phyloP scores from a whole-genome alignment of 495 filamentous ascomycete genomes.

The Hyaloscypha finlandica region DNA sequence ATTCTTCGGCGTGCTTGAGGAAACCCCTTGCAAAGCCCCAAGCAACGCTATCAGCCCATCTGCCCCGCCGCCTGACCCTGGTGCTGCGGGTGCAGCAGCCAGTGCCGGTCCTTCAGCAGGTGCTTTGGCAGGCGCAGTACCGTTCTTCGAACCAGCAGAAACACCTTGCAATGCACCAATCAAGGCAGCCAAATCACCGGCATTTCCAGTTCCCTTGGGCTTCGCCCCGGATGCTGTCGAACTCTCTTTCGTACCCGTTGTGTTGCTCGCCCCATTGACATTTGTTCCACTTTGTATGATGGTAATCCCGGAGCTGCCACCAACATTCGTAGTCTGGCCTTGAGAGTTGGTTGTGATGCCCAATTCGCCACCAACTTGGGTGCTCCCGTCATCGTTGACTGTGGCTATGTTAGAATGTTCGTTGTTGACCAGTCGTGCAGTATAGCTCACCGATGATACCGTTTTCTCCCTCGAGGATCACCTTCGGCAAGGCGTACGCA shows the following conservation, averaged over 20 bases:
- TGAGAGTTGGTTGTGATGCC: conserved; percentile 4
- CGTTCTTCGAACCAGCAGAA: not conserved
- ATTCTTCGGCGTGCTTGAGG: not conserved
- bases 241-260: not conserved
- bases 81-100: too few species aligned
- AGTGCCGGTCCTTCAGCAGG: not conserved
- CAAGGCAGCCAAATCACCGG: not conserved
- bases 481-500: conserved; percentile 5
- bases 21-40: too few species aligned
- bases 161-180: conserved; percentile 6
- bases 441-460: conserved; percentile 4
- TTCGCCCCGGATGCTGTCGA: not conserved
- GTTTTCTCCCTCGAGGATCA: conserved; percentile 7
- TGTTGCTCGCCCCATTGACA: not conserved
- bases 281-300: not conserved
- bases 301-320: conserved; percentile 2
- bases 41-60: too few species aligned
- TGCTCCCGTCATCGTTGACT: conserved; percentile 8
- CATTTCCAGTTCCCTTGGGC: not conserved
- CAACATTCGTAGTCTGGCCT: conserved; percentile 11
- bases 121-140: conserved; percentile 2
- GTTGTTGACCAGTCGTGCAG: too few species aligned
- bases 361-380: conserved; percentile 6
- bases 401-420: not conserved
- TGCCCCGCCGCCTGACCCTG: too few species aligned